Evolutionary conservation across 225 moss, liverwort and hornwort genomes (phyloP), one percentile per base, ranked within the genome.

Genomic region (Pseudisothecium myosuroides): DNA sequence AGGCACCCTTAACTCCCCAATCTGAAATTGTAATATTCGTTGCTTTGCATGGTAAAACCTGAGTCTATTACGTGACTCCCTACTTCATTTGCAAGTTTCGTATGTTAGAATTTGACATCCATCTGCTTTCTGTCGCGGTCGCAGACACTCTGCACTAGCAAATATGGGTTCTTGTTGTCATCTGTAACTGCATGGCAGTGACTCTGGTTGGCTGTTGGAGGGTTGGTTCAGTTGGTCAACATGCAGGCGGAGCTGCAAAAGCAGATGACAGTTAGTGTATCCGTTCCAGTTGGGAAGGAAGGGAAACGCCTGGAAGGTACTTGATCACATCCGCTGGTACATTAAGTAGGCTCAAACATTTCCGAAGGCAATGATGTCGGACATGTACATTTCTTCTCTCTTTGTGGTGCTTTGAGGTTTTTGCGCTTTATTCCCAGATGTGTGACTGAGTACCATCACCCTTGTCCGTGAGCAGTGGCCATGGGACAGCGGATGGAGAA

Each of bases 171-270:
- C 41, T 32, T 82, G 26, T 72, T 77, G 85, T 86, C 61, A 16
- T 89, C 49, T 23, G 85, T 84, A 41, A 69, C 75, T 82, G 61
- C 69, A 58, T 89, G 37, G 37, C n/a, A 49, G 64, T 89, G 66
- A 88, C 84, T 52, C 62, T 88, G 69, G 61, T 64, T 84, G 81
- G 63, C 76, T 89, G 75, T 87, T 89, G 80, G 91, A 28, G 62
- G 78, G 83, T 90, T 89, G 92, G 92, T 92, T 69, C 93, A 98
- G 98, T 87, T 98, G 93, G 90, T 98, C 58, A 93, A 89, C 68
- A 95, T 95, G 96, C 98, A 98, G 86, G 88, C 94, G 87, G 98
- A 98, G 60, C 74, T 98, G 63, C 97, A 97, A 83, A 98, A 96
- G 93, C 96, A 98, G 94, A 95, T 98, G 96, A 92, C 95, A 54